Conservation (phyloP, 2,329 filamentous ascomycete genomes). For the Neurospora sp. region DNA sequence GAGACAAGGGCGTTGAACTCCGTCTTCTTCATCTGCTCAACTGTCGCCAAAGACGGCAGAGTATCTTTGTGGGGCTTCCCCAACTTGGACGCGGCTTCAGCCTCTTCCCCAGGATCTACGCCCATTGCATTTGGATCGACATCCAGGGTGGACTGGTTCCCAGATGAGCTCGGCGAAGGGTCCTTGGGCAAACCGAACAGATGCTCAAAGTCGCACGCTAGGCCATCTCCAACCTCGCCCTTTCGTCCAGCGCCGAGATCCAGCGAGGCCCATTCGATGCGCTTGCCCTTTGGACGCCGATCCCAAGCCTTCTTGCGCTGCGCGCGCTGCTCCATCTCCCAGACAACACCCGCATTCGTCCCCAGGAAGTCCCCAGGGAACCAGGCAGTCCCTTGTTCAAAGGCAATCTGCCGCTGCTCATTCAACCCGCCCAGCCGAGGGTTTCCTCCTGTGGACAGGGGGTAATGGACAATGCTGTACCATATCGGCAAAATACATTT, state of each 20-base stretch:
- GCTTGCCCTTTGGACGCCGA: slow-evolving; percentile 69
- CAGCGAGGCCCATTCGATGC: slow-evolving; percentile 63
- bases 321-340: slow-evolving; percentile 59
- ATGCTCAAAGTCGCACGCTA: slow-evolving; percentile 73
- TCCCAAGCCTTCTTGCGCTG: slow-evolving; percentile 58
- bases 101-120: slow-evolving; percentile 12
- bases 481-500: slow-evolving; percentile 78
- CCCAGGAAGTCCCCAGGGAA: slow-evolving; percentile 81
- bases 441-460: slow-evolving; percentile 68
- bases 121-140: slow-evolving; percentile 13
- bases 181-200: slow-evolving; percentile 37
- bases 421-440: slow-evolving; percentile 74
- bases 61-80: background rate
- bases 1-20: slow-evolving; percentile 25
- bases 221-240: slow-evolving; percentile 75
- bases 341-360: slow-evolving; percentile 66
- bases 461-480: slow-evolving; percentile 76
- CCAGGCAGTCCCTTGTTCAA: slow-evolving; percentile 69
- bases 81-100: slow-evolving; percentile 2
- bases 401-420: slow-evolving; percentile 69
- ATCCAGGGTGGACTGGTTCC: slow-evolving; percentile 8
- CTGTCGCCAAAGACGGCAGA: slow-evolving; percentile 14
- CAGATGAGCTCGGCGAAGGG: background rate
- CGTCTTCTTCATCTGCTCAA: slow-evolving; percentile 29
- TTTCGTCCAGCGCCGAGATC: slow-evolving; percentile 63